Evolutionary conservation across 257 asterid species (phyloP), one percentile per base, ranked within the genome.

Genomic region (Dorcoceras hygrometricum): DNA sequence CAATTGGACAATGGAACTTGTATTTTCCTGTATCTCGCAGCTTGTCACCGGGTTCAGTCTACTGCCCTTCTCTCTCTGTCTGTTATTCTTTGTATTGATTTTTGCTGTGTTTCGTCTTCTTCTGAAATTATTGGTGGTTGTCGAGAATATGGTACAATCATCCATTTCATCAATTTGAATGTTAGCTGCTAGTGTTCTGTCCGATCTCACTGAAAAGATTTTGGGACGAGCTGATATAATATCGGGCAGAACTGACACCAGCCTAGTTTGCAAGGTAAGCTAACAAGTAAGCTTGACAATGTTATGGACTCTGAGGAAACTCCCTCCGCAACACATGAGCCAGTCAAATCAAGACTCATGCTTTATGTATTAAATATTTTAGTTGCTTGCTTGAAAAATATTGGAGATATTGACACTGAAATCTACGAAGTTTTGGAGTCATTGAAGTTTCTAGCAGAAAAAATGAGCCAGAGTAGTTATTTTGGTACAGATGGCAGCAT

Each of bases 161-260:
- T 75, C 92, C 29, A 36, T 61, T 60, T 66, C 53, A 46, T 78
- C 89, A 62, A 72, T 77, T 77, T n/a, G 87, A 81, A 65, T 80
- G 57, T 67, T 86, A 36, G 81, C 85, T 65, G 66, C 81, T 70
- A 72, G 75, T 48, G 67, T 79, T 77, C 73, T 93, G 54, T 74
- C 83, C 50, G 84, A 82, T 82, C 57, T 86, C 70, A 81, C 84
- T 43, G 81, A 73, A 72, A 83, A 79, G 75, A 78, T 85, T 62
- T 75, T 82, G 66, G 81, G 84, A 83, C 79, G 78, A 80, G 73
- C 59, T 54, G 83, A 81, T 73, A 65, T 73, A 63, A 75, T 62
- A 65, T 73, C 80, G 25, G 75, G 61, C 71, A 84, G 71, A 75
- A 71, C 65, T 67, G 86, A 78, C 61, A 31, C 65, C 67, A 55